Evolutionary conservation across 1,139 yeast species (phyloP).

Genomic region (Taiozyma onychis): DNA sequence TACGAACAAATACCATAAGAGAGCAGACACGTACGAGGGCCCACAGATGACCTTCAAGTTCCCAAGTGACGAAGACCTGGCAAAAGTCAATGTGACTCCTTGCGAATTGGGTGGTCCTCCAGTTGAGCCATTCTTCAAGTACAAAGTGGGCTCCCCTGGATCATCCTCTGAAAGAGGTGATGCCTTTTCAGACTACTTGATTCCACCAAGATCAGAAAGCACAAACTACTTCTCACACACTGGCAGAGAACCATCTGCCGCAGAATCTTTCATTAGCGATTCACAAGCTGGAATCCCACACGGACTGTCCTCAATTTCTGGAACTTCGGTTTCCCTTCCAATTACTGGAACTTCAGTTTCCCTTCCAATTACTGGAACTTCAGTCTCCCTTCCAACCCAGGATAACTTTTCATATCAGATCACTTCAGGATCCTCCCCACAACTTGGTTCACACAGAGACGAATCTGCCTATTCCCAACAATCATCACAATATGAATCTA

Average conservation of each 20-base stretch:
- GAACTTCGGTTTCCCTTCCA: no score
- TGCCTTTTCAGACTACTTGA: not conserved
- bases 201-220: constrained; percentile 1
- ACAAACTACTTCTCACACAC: not conserved
- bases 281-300: not conserved
- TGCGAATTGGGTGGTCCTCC: constrained; percentile 11
- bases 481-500: not conserved
- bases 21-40: constrained; percentile 22
- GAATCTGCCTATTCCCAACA: not conserved
- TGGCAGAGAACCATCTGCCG: not conserved
- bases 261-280: not conserved
- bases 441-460: no score
- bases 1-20: constrained; percentile 10
- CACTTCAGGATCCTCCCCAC: constrained; percentile 6
- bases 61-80: constrained; percentile 17
- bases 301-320: constrained; percentile 1
- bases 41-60: constrained; percentile 22
- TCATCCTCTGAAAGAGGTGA: not conserved
- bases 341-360: no score
- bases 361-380: not conserved
- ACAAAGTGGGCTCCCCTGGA: not conserved
- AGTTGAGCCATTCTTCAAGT: constrained; percentile 13
- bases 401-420: constrained; percentile 16
- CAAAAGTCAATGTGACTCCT: not conserved
- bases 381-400: constrained; percentile 15